Base-by-base conservation (phyloP, 257 asterid genomes). In the Fraxinus quadrangulata region DNA sequence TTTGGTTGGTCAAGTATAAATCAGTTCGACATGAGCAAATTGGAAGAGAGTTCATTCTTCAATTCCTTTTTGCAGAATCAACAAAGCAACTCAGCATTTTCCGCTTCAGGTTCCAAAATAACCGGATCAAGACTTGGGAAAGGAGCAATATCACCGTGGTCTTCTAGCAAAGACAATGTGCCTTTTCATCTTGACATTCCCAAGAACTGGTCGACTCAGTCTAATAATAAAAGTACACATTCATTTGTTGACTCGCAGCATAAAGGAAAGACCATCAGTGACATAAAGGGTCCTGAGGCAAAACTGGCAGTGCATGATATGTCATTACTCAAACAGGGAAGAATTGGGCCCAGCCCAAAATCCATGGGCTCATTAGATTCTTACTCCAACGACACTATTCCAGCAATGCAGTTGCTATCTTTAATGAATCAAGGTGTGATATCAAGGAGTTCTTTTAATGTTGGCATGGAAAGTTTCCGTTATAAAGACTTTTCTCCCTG, bases 321-420 rank as follows among this genome's bases (percentile, higher is more conserved):
- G 65, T 40, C 80, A 70, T 37, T 72, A 67, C 31, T 67, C 23
- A 78, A 76, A 66, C 81, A 80, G 45, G 87, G 81, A 59, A 77
- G 76, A 69, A 61, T 77, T 5, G 82, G 81, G 14, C 36, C 80
- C 31, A 71, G 59, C 69, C 73, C 76, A n/a, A 79, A 83, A 49
- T 70, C 86, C 13, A 59, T 47, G 5, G 89, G 85, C 5, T 79
- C 89, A 12, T 66, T 82, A 47, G 96, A 90, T 77, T 79, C 89
- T 69, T 89, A 89, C 77, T 77, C 85, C 13, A 90, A 91, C 13
- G 93, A 91, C 10, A 85, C 89, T 23, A 94, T 92, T 80, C 97
- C 93, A 12, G 97, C 97, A 30, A 83, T 94, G 96, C 95, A 91
- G 75, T 74, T 94, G 84, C 87, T 92, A 17, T 90, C 94, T 66